Evolutionary conservation across 441 rosid genomes (phyloP).

Genomic region (Euphorbia celastroides): DNA sequence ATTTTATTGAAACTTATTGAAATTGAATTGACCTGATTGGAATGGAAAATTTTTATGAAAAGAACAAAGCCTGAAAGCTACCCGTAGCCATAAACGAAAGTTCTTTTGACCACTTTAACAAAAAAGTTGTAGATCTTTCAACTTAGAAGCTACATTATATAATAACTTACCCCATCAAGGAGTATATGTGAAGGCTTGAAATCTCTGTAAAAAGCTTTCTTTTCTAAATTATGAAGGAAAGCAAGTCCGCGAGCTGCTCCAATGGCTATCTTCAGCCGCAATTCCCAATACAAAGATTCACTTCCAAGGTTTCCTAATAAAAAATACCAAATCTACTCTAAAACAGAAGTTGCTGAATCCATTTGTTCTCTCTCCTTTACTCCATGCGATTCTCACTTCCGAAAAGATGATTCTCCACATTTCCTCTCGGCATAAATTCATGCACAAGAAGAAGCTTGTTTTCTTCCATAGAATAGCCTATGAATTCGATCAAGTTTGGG

Average conservation of each 20-base stretch:
- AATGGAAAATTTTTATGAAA: too few relatives aligned
- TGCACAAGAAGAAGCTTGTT: conserved; percentile 17
- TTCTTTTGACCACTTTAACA: too few relatives aligned
- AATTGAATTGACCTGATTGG: too few relatives aligned
- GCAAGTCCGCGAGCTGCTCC: conserved; percentile 10
- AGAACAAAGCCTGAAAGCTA: too few relatives aligned
- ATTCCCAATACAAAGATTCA: neutral
- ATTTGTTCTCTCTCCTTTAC: neutral
- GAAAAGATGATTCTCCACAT: too few relatives aligned
- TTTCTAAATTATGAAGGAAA: neutral
- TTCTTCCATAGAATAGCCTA: conserved; percentile 70
- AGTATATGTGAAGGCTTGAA: neutral
- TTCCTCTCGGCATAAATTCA: neutral
- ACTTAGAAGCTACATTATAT: neutral
- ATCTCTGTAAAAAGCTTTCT: neutral
- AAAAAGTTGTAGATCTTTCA: neutral
- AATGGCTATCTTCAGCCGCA: too few relatives aligned
- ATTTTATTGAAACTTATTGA: too few relatives aligned
- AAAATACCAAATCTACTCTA: conserved; percentile 8
- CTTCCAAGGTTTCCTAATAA: conserved; percentile 22
- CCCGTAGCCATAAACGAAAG: too few relatives aligned
- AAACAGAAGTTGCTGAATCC: neutral
- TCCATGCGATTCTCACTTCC: conserved; percentile 50
- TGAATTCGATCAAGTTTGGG: conserved; percentile 65
- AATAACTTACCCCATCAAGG: neutral